These are phyloP conservation scores for Calonectria multiphialidica DNA, from an alignment of 2,329 filamentous ascomycete species.

Conservation along the genomic window DNA sequence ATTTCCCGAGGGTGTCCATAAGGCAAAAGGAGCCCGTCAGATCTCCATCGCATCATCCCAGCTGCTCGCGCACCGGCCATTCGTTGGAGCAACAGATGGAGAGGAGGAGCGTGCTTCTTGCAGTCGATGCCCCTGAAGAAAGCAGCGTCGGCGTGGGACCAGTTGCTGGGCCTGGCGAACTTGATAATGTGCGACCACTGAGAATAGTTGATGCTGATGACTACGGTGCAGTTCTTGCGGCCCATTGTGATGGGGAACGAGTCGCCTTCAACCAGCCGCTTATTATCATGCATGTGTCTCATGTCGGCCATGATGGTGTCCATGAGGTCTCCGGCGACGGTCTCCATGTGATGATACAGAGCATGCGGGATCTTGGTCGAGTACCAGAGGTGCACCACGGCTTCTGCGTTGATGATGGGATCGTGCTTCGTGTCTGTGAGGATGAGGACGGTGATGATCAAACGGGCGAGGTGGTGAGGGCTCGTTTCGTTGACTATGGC, in stretches of 20 bases:
- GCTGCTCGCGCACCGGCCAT: slow-evolving; percentile 34
- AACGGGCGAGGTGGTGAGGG: slow-evolving; percentile 1
- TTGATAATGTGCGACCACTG: slow-evolving; percentile 24
- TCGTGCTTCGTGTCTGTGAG: slow-evolving; percentile 24
- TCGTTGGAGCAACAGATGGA: not conserved
- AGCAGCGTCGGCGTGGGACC: not conserved
- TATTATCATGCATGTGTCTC: not conserved
- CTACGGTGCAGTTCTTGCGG: not conserved
- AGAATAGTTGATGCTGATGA: slow-evolving; percentile 4
- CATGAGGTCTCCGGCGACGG: slow-evolving; percentile 10
- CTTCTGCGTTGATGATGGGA: slow-evolving; percentile 35
- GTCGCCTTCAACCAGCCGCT: not conserved
- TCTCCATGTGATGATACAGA: slow-evolving; percentile 23
- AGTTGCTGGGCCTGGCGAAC: not conserved
- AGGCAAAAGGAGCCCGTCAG: slow-evolving; percentile 40
- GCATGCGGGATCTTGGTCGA: slow-evolving; percentile 32
- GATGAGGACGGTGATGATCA: slow-evolving; percentile 27
- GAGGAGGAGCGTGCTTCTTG: slow-evolving; percentile 13
- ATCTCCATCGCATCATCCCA: slow-evolving; percentile 34
- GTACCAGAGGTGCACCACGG: slow-evolving; percentile 43
- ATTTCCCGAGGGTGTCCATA: slow-evolving; percentile 33
- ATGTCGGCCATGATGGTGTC: slow-evolving; percentile 11
- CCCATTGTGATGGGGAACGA: slow-evolving; percentile 5
- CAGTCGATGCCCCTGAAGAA: slow-evolving; percentile 23
- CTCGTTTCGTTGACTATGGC: slow-evolving; percentile 25